phyloP scores from a whole-genome alignment of 495 filamentous ascomycete genomes.

The Rostrohypoxylon terebratum region DNA sequence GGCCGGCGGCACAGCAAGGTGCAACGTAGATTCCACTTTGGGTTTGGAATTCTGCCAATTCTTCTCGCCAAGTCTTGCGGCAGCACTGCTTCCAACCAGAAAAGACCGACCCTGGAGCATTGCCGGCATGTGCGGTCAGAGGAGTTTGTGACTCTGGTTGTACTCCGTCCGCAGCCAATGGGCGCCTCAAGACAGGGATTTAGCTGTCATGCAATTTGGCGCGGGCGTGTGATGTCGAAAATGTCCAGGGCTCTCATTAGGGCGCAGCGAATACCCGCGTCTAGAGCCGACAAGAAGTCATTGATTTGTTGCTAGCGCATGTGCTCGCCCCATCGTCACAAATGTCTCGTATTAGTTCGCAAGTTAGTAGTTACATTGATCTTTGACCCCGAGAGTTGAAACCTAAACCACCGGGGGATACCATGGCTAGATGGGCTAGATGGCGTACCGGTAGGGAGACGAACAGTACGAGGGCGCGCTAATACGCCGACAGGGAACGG shows the following conservation, averaged over 20 bases:
- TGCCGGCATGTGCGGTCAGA: conserved; percentile 54
- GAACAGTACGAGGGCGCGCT: conserved; percentile 1
- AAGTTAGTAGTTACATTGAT: conserved; percentile 31
- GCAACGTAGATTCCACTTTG: conserved; percentile 43
- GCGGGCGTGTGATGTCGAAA: conserved; percentile 55
- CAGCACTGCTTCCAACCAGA: conserved; percentile 48
- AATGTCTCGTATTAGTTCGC: conserved; percentile 48
- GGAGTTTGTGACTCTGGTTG: conserved; percentile 49
- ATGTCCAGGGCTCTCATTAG: conserved; percentile 42
- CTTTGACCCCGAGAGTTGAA: conserved; percentile 41
- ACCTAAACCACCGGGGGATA: conserved; percentile 33
- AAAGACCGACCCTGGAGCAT: conserved; percentile 42
- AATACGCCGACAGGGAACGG: conserved; percentile 14
- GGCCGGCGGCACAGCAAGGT: conserved; percentile 44
- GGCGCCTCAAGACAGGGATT: conserved; percentile 51
- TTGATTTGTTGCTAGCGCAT: conserved; percentile 48
- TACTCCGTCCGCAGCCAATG: conserved; percentile 50
- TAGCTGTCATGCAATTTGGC: conserved; percentile 58
- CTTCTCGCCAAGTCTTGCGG: conserved; percentile 41
- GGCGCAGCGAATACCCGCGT: conserved; percentile 50
- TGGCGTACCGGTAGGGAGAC: not conserved
- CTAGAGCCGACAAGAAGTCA: conserved; percentile 49
- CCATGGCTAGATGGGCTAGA: not conserved
- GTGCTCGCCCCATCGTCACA: conserved; percentile 49
- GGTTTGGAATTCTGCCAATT: conserved; percentile 45